Evolutionary conservation across 768 basidiomycete species (phyloP).

Genomic region (Tremella fuciformis): DNA sequence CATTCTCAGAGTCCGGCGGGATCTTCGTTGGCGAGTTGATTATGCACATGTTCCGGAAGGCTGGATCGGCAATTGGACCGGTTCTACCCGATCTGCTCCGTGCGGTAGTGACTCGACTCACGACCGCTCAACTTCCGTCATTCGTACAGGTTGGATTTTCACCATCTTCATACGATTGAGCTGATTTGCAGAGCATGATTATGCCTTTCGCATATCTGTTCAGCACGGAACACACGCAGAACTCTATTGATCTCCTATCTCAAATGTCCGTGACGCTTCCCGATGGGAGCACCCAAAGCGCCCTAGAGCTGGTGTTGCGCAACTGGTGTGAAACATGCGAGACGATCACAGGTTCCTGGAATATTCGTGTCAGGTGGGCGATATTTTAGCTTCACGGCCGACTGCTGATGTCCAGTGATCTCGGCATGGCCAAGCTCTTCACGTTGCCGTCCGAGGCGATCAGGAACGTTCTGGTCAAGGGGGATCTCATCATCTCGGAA

Average conservation of each 20-base stretch:
- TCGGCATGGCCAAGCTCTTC: conserved; percentile 76
- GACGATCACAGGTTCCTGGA: conserved; percentile 94
- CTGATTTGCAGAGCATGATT: conserved; percentile 66
- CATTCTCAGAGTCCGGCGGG: conserved; percentile 85
- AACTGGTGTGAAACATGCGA: conserved; percentile 94
- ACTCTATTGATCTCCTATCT: conserved; percentile 74
- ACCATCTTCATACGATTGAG: no score
- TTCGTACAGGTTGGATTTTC: conserved; percentile 70
- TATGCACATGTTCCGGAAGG: conserved; percentile 81
- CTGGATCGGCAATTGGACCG: conserved; percentile 73
- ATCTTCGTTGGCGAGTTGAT: conserved; percentile 91
- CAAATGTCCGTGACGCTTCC: conserved; percentile 56
- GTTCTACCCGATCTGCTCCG: conserved; percentile 82
- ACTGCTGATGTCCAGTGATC: conserved; percentile 55
- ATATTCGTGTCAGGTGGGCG: conserved; percentile 66
- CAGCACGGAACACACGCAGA: conserved; percentile 71
- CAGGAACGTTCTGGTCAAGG: conserved; percentile 73
- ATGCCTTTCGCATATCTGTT: conserved; percentile 93
- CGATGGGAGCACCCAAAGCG: conserved; percentile 58
- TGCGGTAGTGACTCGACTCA: conserved; percentile 77
- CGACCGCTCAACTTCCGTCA: conserved; percentile 79
- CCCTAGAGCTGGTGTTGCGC: conserved; percentile 80
- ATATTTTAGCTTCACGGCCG: not conserved
- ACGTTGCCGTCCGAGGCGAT: conserved; percentile 65
- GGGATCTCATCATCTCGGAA: conserved; percentile 80